Base-by-base conservation (phyloP, 129 eudicot species). In the Arctium minus region DNA sequence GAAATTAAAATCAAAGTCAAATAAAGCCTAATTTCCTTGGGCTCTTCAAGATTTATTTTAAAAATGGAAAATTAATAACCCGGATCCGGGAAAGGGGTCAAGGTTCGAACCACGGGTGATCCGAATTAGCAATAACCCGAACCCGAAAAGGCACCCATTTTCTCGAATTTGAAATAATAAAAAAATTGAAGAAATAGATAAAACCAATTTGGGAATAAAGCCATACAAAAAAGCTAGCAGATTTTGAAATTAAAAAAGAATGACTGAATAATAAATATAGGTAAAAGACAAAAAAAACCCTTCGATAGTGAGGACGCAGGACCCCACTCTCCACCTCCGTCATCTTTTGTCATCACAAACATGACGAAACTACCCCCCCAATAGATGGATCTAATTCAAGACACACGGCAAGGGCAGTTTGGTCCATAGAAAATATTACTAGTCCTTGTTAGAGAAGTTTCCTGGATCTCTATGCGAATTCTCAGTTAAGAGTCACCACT, bases 381-480 rank as follows among this genome's bases (percentile, higher is more conserved):
- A 29, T 35, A 70, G 67, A 30, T 71, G 60, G 78, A 85, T 74
- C 56, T 38, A 53, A 15, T 39, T 60, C 37, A 53, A 32, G 46
- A 37, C 30, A 75, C 53, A 79, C 56, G 5, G 22, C 6, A 71
- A 72, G 83, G 86, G 86, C 67, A 77, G 11, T 86, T 62, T 69
- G 8, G 88, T 81, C 85, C 36, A 30, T 13, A 48, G 33, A 33
- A 30, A 85, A 37, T 39, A 27, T 40, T 18, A 80, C 3, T 33
- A 7, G 50, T 1, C 40, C 72, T 82, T 85, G 78, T 81, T 37
- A 27, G 8, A 76, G 79, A 85, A 85, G 82, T 81, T 85, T 81
- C 85, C 46, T 44, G 77, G 74, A 81, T 80, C 82, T 85, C 82
- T 70, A 71, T 35, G 35, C 60, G 72, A 74, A 64, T 44, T 31